Evolutionary conservation across 805 yeast genomes (phyloP), one percentile per base, ranked within the genome.

Genomic region (Ogataea trehalophila): DNA sequence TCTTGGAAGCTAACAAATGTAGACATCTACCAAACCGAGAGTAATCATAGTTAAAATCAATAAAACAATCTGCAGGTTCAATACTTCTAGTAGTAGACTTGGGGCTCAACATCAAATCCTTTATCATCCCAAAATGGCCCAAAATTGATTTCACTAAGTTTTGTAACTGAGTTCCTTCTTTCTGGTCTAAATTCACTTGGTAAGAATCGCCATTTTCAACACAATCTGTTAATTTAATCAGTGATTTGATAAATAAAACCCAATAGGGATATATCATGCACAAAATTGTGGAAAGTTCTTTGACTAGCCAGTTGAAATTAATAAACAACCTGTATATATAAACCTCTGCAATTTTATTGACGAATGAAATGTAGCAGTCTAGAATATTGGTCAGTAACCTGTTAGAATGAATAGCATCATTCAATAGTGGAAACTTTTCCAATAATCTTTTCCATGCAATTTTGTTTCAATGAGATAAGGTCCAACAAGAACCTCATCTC

Each of bases 221-320:
- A 14, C 20, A 4, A 14, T 41, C 33, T 34, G 33, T 26, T 15
- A 41, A 18, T 20, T 41, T 41, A 6, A 20, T 11, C 22, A 31
- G 20, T 5, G 22, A 31, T 17, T 34, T 33, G 14, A 41, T 14
- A 14, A 41, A 41, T 11, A 15, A 11, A 11, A 40, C 5, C 43
- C 43, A 41, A 23, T 20, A 20, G 14, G 38, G 35, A 33, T 33
- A 41, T 11, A 34, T 33, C 3, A n/a, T 31, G 6, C 18, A 41
- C 9, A 41, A 15, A 9, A 41, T 20, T 8, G 33, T 18, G 8
- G 43, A 20, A 5, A 41, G 13, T 16, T 15, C 31, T 11, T 17
- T 33, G 33, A 41, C 33, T 6, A 41, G 5, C 43, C 43, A 41
- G 20, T 41, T 41, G 31, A 33, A 41, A 14, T 41, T 41, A 18